Evolutionary conservation across 371 early-diverging fungal genomes (phyloP).

Genomic region (Dinochytrium kinnereticum): DNA sequence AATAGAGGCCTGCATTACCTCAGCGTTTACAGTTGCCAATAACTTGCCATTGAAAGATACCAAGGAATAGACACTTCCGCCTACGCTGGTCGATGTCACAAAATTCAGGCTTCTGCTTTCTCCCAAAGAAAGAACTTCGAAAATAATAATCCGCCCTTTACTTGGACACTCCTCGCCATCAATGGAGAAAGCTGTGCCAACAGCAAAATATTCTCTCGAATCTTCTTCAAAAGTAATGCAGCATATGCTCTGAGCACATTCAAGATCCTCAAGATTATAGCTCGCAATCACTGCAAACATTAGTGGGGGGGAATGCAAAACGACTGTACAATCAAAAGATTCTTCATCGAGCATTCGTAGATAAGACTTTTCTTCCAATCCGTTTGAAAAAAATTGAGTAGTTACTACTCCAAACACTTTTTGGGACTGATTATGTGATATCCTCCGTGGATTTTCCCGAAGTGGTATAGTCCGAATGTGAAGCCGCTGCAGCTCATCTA

Average conservation of each 20-base stretch:
- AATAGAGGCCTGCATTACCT: slow-evolving; percentile 38
- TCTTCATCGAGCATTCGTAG: slow-evolving; percentile 75
- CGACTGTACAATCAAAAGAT: slow-evolving; percentile 69
- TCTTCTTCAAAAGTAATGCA: not conserved
- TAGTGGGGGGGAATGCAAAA: no score
- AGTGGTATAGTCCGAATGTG: slow-evolving; percentile 78
- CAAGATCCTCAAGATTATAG: not conserved
- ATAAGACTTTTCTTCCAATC: slow-evolving; percentile 49
- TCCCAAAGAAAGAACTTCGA: slow-evolving; percentile 47
- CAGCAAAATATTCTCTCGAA: slow-evolving; percentile 46
- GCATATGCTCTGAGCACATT: slow-evolving; percentile 13
- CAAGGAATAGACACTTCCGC: slow-evolving; percentile 67
- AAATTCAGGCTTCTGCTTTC: slow-evolving; percentile 49
- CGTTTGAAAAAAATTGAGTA: slow-evolving; percentile 39
- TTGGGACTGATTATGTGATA: slow-evolving; percentile 63
- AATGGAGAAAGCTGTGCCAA: slow-evolving; percentile 67
- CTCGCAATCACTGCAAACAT: not conserved
- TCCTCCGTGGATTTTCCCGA: slow-evolving; percentile 70
- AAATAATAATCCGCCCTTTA: slow-evolving; percentile 66
- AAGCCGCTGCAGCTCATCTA: slow-evolving; percentile 80
- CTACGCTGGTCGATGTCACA: slow-evolving; percentile 44
- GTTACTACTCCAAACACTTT: slow-evolving; percentile 68
- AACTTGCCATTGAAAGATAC: slow-evolving; percentile 55
- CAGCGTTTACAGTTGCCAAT: slow-evolving; percentile 62
- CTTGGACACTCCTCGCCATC: slow-evolving; percentile 64